Evolutionary conservation across 2,329 filamentous ascomycete species (phyloP).

Genomic region (Aspergillus uvarum): DNA sequence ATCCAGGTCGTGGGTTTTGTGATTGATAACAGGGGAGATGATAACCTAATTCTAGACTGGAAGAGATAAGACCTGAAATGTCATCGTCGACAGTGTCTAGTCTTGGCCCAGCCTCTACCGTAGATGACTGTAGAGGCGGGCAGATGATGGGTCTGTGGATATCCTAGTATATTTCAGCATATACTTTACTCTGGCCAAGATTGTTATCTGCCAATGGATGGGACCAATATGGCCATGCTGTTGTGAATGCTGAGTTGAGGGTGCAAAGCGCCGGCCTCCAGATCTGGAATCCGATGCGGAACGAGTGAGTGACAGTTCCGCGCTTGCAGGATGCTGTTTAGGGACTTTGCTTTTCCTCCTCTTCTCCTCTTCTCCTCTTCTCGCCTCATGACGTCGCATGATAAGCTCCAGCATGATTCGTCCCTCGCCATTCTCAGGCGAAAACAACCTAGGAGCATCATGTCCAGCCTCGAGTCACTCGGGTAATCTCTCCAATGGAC

Average conservation of each 20-base stretch:
- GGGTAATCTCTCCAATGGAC: constrained; percentile 13
- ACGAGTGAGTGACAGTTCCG: neutral
- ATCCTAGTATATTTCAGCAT: no score
- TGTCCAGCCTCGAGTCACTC: constrained; percentile 19
- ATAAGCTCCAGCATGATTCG: neutral
- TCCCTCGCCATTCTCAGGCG: neutral
- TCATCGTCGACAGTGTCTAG: no score
- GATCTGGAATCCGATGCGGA: neutral
- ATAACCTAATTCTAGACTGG: neutral
- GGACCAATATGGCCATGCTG: no score
- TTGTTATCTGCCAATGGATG: no score
- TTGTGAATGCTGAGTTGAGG: neutral
- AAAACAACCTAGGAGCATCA: neutral
- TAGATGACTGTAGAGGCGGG: neutral
- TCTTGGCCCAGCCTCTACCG: neutral
- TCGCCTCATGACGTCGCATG: neutral
- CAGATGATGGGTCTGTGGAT: no score
- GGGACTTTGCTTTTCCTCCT: neutral
- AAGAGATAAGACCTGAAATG: neutral
- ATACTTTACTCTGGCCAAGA: no score
- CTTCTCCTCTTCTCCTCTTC: neutral
- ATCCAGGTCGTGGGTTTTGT: neutral
- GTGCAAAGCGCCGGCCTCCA: neutral
- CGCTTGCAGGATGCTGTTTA: neutral
- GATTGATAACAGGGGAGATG: constrained; percentile 2